Evolutionary conservation across 371 early-diverging fungal species (phyloP).

Genomic region (Parasitella parasitica): DNA sequence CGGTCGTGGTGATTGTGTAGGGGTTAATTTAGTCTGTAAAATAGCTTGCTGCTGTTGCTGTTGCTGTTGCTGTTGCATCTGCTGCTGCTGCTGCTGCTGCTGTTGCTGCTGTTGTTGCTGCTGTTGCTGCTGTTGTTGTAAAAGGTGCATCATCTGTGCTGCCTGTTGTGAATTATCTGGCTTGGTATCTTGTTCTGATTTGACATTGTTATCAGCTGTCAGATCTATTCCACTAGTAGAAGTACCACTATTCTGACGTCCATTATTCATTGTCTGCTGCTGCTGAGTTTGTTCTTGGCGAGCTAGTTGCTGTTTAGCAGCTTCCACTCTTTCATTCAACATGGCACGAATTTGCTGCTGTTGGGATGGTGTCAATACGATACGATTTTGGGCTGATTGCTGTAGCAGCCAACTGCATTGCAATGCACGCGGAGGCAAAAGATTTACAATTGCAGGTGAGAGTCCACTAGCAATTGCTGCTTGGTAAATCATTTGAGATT

Average conservation of each 20-base stretch:
- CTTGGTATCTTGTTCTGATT: background rate
- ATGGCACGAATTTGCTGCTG: constrained; percentile 33
- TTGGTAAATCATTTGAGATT: constrained; percentile 37
- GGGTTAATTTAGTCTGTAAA: background rate
- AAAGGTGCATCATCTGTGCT: constrained; percentile 23
- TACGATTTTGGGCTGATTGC: constrained; percentile 35
- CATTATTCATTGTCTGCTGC: background rate
- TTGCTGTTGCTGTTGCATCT: background rate
- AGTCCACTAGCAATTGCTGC: constrained; percentile 40
- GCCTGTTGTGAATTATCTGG: constrained; percentile 14
- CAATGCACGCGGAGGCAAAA: constrained; percentile 35
- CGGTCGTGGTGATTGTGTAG: background rate
- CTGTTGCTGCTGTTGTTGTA: constrained; percentile 37
- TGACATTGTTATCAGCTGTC: background rate
- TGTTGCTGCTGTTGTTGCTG: constrained; percentile 16
- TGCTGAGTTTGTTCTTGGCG: background rate
- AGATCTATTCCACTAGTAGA: background rate
- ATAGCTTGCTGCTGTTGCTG: constrained; percentile 10
- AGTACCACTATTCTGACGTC: background rate
- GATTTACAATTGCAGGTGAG: constrained; percentile 34
- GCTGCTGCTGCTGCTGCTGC: constrained; percentile 7
- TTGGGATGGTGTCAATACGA: constrained; percentile 22
- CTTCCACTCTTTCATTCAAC: constrained; percentile 33
- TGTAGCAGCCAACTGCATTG: constrained; percentile 43
- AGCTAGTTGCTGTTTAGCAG: constrained; percentile 19